These are phyloP conservation scores for Crithidia expoeki DNA, from an alignment of 208 protist species.

Conservation along the genomic window DNA sequence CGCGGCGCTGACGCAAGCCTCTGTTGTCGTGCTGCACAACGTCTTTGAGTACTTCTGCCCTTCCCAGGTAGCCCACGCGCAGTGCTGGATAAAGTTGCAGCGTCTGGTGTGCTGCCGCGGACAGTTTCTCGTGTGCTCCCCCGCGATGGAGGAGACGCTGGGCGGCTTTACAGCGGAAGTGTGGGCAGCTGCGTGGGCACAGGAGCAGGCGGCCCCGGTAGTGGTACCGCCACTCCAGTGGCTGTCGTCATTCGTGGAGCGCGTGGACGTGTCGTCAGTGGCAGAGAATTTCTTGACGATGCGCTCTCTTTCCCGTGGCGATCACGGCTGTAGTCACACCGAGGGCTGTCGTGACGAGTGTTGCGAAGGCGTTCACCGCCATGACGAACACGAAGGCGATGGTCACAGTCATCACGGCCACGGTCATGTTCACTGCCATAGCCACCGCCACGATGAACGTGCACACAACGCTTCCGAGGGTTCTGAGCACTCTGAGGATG, in stretches of 20 bases:
- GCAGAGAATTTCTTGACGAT: constrained; percentile 32
- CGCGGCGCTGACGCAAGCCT: constrained; percentile 36
- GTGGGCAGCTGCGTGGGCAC: constrained; percentile 23
- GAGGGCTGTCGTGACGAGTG: not conserved
- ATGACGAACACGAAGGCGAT: constrained; percentile 5
- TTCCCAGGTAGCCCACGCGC: constrained; percentile 50
- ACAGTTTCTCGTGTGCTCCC: constrained; percentile 68
- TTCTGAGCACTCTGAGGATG: not conserved
- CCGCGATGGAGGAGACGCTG: constrained; percentile 61
- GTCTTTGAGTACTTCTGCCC: constrained; percentile 87
- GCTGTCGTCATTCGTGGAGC: constrained; percentile 35
- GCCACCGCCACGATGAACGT: not conserved
- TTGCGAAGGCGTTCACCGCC: not conserved
- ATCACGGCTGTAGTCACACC: not conserved
- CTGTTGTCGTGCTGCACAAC: constrained; percentile 88
- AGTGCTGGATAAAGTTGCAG: constrained; percentile 70
- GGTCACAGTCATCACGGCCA: constrained; percentile 4
- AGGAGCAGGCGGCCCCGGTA: not conserved
- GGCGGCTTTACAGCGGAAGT: constrained; percentile 12
- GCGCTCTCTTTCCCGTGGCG: constrained; percentile 11
- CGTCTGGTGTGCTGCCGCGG: constrained; percentile 42
- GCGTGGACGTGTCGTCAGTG: constrained; percentile 26
- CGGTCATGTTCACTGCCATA: not conserved
- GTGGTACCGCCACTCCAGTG: constrained; percentile 21
- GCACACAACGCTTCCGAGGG: not conserved